Base-by-base conservation (phyloP, 768 basidiomycete species). In the Gloeopeniophorella convolvens region DNA sequence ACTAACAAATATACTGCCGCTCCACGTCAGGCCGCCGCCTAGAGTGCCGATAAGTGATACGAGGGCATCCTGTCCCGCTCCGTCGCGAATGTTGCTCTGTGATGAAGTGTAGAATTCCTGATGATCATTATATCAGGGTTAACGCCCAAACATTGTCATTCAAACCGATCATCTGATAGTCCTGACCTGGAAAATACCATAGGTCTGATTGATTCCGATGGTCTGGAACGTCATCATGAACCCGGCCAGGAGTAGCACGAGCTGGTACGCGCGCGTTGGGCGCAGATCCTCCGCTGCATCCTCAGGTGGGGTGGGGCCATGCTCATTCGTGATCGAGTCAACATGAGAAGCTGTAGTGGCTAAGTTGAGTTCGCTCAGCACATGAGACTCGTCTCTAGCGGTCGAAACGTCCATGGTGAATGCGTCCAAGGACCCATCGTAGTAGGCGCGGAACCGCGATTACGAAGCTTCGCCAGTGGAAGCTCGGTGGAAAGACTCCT, bases 161-260 rank as follows among this genome's bases (percentile, higher is more conserved):
- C 16, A 36, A 26, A 23, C 11, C 13, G 20, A 37, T 24, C 24
- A 28, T 3, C 27, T 31, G 5, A 11, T n/a, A 32, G 4, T 47
- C 61, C 30, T 36, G 13, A 68, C 72, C 65, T 75, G 71, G 54
- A 73, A 73, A 32, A 75, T 66, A 41, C 72, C 72, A 44, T 68
- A 73, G 7, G 67, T 64, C 20, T 65, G 66, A 50, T 71, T 73
- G 28, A 70, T 69, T 0, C 73, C 73, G 42, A 73, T 73, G 30
- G 72, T 66, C 45, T 74, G 72, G 49, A 72, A 72, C 15, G 65
- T 72, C 68, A 73, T 73, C 43, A 71, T 56, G 40, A 73, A 75
- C 1, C 71, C 72, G 3, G 71, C 63, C 6, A 71, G 24, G 5
- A 75, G 51, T 4, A 75, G 64, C 20, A 67, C 34, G 1, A 51